A percentile compares a stretch with the other conserved stretches of the same genome.
Evolutionary conservation across 1,284 basidiomycete genomes (phyloP).

Genomic region (Naganishia sp.): DNA sequence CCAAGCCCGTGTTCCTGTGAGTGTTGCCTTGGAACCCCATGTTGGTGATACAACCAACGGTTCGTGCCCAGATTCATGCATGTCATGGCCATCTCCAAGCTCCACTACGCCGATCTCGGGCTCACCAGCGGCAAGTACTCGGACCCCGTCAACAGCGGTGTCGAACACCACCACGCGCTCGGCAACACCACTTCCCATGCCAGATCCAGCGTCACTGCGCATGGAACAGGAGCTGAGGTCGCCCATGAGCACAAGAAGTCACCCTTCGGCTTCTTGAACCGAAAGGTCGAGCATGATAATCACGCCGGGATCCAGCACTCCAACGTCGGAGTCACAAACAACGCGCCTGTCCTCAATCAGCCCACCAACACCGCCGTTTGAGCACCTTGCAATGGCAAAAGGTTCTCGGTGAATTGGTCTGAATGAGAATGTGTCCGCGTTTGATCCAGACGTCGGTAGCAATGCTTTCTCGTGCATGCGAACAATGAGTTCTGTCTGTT

Average conservation of each 20-base stretch:
- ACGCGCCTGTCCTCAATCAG: no score
- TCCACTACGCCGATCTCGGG: conserved; percentile 22
- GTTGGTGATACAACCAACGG: background rate
- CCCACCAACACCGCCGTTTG: no score
- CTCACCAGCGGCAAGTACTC: conserved; percentile 23
- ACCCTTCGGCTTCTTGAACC: conserved; percentile 5
- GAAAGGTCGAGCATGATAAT: background rate
- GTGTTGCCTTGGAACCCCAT: background rate
- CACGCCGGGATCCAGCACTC: no score
- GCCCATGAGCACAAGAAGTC: background rate
- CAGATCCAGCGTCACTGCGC: background rate
- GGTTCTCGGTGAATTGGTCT: no score
- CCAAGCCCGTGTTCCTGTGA: conserved; percentile 27
- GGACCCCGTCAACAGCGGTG: conserved; percentile 22
- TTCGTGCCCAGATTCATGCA: conserved; percentile 14
- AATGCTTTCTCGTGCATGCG: no score
- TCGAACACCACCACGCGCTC: conserved; percentile 15
- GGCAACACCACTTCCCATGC: conserved; percentile 10
- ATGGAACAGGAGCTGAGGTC: background rate
- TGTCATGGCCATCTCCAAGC: conserved; percentile 17
- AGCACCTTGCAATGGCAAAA: no score
- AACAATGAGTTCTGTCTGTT: no score
- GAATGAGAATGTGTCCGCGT: no score
- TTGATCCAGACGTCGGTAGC: no score
- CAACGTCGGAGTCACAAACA: no score